Evolutionary conservation across 75 land plant species (phyloP), one percentile per base, ranked within the genome.

Genomic region (Chamaecyparis obtusa): DNA sequence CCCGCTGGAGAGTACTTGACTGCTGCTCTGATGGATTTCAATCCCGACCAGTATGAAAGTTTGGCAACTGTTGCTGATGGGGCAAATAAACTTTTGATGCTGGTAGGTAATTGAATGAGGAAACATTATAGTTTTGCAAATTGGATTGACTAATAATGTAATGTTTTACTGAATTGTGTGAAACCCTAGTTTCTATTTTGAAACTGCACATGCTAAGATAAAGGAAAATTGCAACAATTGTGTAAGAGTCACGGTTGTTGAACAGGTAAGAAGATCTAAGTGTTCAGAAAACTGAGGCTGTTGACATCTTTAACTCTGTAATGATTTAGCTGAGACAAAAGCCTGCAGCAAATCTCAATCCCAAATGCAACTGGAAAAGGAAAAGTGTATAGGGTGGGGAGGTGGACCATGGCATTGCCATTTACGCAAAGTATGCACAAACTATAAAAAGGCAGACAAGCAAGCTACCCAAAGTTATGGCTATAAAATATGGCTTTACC

Each of bases 1-100:
- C 99, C 99, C 56, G 99, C 99, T 19, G 99, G 99, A 57, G 99
- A 98, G 83, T 98, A 98, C 88, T 91, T 98, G 54, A 98, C 99
- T 39, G 89, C 96, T 85, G 97, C 99, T 35, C 88, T 98, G 76
- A 93, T 89, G 90, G 99, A 95, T 49, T 98, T 98, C 92, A 96
- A 98, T 87, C 99, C 99, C 32, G 99, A 96, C 24, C 99, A 96
- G 83, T 93, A 91, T 91, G 99, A 97, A 41, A 93, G 93, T 86
- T 88, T 88, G 90, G 99, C 99, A 49, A 90, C 99, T 5, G 90
- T 97, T 88, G 93, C 99, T 80, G 99, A 98, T 92, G 99, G 99
- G 76, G 99, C 99, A 86, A 98, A 98, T 87, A 98, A 98, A 88
- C 99, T 98, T 89, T 87, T 98, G 44, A 98, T 98, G 99, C 94